phyloP scores from a whole-genome alignment of 495 filamentous ascomycete species.

The Talaromyces borbonicus region DNA sequence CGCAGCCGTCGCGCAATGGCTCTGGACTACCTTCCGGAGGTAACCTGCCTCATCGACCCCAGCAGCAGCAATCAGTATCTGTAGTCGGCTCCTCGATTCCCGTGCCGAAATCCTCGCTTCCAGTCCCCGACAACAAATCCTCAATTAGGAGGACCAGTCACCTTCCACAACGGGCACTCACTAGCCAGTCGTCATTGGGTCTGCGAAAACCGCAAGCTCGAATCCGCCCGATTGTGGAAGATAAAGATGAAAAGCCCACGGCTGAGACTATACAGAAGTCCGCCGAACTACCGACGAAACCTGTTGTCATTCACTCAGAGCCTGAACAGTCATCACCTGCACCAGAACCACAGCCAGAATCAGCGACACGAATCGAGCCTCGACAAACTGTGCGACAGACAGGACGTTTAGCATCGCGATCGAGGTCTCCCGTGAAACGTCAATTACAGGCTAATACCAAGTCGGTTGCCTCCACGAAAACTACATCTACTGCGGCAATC shows the following conservation, averaged over 20 bases:
- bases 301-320: neutral
- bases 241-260: neutral
- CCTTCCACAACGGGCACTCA: neutral
- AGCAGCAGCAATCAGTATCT: neutral
- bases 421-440: slow-evolving; percentile 25
- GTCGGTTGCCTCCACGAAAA: slow-evolving; percentile 25
- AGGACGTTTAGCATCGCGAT: slow-evolving; percentile 11
- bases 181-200: neutral
- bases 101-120: neutral
- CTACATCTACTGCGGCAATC: slow-evolving; percentile 31
- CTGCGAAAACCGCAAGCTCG: neutral
- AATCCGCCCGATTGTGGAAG: neutral
- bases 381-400: too few species aligned
- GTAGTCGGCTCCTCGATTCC: neutral
- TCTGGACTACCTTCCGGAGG: neutral
- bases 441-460: slow-evolving; percentile 10
- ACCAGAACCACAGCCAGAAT: neutral
- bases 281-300: neutral
- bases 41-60: neutral
- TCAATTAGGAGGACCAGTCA: neutral
- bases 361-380: slow-evolving; percentile 9
- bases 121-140: neutral
- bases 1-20: neutral
- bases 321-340: neutral
- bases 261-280: neutral